Base-by-base conservation (phyloP, 2,329 filamentous ascomycete genomes). In the Fusarium subtropicale region DNA sequence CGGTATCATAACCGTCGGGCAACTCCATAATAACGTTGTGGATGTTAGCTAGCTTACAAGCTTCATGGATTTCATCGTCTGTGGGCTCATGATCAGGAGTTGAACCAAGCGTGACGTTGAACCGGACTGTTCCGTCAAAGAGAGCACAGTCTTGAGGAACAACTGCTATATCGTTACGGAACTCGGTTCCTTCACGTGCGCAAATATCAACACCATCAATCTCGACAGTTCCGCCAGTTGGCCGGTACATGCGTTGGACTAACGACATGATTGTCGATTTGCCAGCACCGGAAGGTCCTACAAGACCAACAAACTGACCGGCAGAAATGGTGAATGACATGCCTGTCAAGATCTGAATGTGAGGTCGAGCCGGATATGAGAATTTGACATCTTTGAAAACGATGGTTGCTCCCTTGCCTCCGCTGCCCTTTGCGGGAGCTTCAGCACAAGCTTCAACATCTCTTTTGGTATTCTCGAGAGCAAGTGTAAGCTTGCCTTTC, bases 11-110 rank as follows among this genome's bases (percentile, higher is more conserved):
- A 1, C 89, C 89, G 16, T 90, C 80, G 0, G 90, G 89, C 18
- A 93, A 79, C 1, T 83, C 79, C 59, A 82, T 79, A 69, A 93
- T 90, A 26, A 86, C 88, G 28, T 92, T 88, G 77, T 92, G 90
- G 66, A 93, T 91, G 74, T 91, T 91, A 36, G 90, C 90, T 18
- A 91, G 79, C 59, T 85, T 84, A 74, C 90, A 92, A 0, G 90
- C 90, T 55, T 87, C 86, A 66, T 90, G 84, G 46, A 92, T 88
- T 47, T 92, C 90, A 11, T 81, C 85, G 45, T 88, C 80, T 1
- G 83, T 86, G 2, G 86, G 86, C 34, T 85, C 83, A 41, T 85
- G 80, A 15, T 82, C 85, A 2, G 88, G 88, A 2, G 83, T 81
- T 1, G 84, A 83, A 12, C 87, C 87, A 3, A 89, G 81, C 2